Percentiles rank a stretch among this genome's conserved stretches.
Evolutionary conservation across 163 green algal species (phyloP).

Genomic region (Chloromonas sp.): DNA sequence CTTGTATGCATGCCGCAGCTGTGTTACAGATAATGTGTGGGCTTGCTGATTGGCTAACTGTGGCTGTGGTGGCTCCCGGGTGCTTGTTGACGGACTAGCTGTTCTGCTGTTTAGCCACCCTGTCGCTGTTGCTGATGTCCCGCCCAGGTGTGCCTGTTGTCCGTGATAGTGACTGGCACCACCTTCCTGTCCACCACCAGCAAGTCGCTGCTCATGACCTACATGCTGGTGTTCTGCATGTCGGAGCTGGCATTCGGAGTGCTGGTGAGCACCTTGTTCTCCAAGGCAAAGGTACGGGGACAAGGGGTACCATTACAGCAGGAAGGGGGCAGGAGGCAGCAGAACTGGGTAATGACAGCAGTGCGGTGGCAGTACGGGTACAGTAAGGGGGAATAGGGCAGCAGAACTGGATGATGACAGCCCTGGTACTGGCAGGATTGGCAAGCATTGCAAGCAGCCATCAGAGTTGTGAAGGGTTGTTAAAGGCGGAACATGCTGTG

Average conservation of each 20-base stretch:
- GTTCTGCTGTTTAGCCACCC: too few species aligned
- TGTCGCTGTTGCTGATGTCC: too few species aligned
- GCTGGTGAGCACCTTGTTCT: conserved; percentile 40
- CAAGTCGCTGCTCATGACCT: conserved; percentile 24
- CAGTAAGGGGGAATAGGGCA: too few species aligned
- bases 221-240: conserved; percentile 28
- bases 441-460: neutral
- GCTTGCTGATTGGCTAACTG: too few species aligned
- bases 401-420: neutral
- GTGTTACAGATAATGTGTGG: too few species aligned
- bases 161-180: conserved; percentile 9
- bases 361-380: too few species aligned
- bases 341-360: too few species aligned
- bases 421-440: neutral
- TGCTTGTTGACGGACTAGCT: too few species aligned
- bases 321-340: too few species aligned
- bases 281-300: conserved; percentile 34
- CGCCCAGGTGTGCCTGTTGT: conserved; percentile 4
- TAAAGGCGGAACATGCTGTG: too few species aligned
- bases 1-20: too few species aligned
- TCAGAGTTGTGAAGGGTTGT: neutral
- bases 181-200: conserved; percentile 20
- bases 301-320: neutral
- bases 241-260: conserved; percentile 42
- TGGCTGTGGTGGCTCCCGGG: too few species aligned